A percentile compares a stretch with the other conserved stretches of the same genome.
These are phyloP conservation scores for Pestalotiopsis sp. DNA, from an alignment of 2,329 filamentous ascomycete species.

Conservation along the genomic window DNA sequence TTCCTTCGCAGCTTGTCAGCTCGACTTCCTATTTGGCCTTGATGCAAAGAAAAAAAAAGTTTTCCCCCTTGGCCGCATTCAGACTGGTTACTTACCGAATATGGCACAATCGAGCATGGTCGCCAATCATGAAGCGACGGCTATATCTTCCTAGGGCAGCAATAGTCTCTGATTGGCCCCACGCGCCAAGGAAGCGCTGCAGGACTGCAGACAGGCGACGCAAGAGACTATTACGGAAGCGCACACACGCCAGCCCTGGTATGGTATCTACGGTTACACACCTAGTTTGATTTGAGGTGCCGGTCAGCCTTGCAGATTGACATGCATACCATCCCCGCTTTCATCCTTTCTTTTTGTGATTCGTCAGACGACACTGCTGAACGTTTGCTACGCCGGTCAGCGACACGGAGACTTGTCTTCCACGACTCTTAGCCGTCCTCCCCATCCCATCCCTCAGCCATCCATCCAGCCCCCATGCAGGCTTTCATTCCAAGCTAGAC, in stretches of 20 bases:
- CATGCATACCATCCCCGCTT: constrained; percentile 4
- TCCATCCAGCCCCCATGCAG: no score
- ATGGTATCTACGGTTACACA: neutral
- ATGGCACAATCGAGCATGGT: neutral
- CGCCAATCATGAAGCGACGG: neutral
- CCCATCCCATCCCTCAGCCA: neutral
- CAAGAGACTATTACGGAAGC: constrained; percentile 1
- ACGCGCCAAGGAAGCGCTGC: constrained; percentile 1
- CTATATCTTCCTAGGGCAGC: neutral
- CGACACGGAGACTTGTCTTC: neutral
- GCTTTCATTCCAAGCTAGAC: neutral
- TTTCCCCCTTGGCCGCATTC: neutral
- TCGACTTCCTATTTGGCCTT: neutral
- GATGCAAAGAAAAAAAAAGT: neutral
- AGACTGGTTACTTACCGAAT: neutral
- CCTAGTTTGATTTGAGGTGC: neutral
- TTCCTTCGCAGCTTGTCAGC: neutral
- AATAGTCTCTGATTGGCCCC: neutral
- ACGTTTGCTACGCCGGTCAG: neutral
- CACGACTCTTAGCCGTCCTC: neutral
- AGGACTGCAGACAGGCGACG: neutral
- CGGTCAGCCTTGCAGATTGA: constrained; percentile 11
- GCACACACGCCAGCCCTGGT: neutral
- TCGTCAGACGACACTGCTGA: neutral
- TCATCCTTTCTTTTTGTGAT: neutral